Percentiles rank a stretch among this genome's conserved stretches.
These are phyloP conservation scores for Misopates orontium DNA, from an alignment of 257 asterid genomes.

Conservation along the genomic window DNA sequence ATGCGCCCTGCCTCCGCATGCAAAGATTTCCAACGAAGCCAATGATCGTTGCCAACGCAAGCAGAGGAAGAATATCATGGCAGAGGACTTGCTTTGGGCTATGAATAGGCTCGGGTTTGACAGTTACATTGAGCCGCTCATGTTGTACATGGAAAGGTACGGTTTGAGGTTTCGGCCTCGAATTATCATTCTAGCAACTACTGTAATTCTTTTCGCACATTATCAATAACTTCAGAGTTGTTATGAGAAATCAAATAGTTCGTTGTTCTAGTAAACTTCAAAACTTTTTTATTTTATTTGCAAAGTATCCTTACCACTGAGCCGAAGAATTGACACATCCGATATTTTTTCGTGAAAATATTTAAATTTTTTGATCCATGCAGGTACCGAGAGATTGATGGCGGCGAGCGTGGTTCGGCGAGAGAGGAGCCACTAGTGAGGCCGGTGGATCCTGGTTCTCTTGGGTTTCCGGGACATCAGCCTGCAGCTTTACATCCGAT, in stretches of 20 bases:
- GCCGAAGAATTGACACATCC: too few species aligned
- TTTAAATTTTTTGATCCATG: too few species aligned
- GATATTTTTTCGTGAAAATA: background rate
- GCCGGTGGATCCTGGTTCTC: constrained; percentile 42
- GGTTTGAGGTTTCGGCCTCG: background rate
- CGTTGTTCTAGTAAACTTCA: too few species aligned
- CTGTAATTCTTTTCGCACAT: too few species aligned
- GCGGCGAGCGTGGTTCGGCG: constrained; percentile 74
- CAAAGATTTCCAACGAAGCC: constrained; percentile 92
- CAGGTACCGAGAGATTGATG: constrained; percentile 63
- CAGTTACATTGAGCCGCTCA: constrained; percentile 85
- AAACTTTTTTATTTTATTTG: too few species aligned
- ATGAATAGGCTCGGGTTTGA: constrained; percentile 93
- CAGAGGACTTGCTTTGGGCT: constrained; percentile 92
- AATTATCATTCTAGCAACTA: too few species aligned
- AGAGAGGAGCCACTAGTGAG: too few species aligned
- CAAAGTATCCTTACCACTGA: too few species aligned
- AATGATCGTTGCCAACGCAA: constrained; percentile 89
- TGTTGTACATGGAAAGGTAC: constrained; percentile 66
- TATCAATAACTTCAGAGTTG: too few species aligned
- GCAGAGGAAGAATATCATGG: constrained; percentile 93
- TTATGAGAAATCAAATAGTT: too few species aligned
- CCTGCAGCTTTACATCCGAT: too few species aligned
- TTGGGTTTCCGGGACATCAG: too few species aligned
- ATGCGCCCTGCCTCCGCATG: constrained; percentile 91